Evolutionary conservation across 31 red algal species (phyloP), one percentile per base, ranked within the genome.

Genomic region (Odonthalia washingtoniensis): DNA sequence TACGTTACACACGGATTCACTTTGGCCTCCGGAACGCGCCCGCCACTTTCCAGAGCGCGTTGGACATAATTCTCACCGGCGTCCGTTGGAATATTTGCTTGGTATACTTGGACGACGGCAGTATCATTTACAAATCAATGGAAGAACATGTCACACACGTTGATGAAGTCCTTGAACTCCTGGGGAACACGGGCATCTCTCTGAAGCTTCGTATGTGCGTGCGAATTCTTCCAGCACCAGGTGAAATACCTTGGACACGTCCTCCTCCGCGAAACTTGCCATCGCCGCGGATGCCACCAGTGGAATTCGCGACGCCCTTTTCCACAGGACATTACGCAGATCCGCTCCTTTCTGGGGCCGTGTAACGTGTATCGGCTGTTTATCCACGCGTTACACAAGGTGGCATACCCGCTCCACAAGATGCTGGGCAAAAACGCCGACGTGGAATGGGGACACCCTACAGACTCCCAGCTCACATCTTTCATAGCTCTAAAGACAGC

Each of bases 351-450:
- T 64, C 26, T 88, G 27, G 74, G 74, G 3, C 41, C 44, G 32
- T 88, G 46, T n/a, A 88, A 88, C 74, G 72, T 88, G 1, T 88
- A 67, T 73, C 2, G 73, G n/a, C 57, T 70, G 41, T 88, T 88
- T 27, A 33, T 88, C 35, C 6, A n/a, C 57, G 65, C 9, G 37
- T 72, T 33, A 32, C 68, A 5, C 74, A 77, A 44, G 44, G 46
- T 42, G 44, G 5, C 9, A 41, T 57, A 3, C 85, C 49, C n/a
- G 14, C 14, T 37, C 31, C 16, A 70, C 16, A 37, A 12, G 16
- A 12, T 27, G 31, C 31, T 12, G 16, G 6, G 9, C 9, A 27
- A 27, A n/a, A n/a, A n/a, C n/a, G n/a, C n/a, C n/a, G n/a, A n/a
- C n/a, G n/a, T n/a, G n/a, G n/a, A n/a, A n/a, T n/a, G n/a, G n/a